These are phyloP conservation scores for Nasturtium officinale DNA, from an alignment of 345 rosid genomes.

Conservation along the genomic window DNA sequence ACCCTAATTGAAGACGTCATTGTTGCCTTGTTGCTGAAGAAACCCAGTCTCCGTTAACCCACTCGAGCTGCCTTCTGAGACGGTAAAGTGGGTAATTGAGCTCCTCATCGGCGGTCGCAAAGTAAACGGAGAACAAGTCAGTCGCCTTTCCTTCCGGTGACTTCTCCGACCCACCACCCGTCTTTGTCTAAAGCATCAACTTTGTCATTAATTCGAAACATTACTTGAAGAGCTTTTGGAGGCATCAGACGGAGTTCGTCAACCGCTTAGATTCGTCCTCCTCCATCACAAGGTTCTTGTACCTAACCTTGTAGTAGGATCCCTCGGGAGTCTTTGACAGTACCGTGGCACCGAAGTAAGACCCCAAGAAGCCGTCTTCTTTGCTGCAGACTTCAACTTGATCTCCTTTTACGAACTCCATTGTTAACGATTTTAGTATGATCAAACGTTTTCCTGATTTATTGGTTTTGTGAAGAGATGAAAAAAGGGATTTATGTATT, in stretches of 20 bases:
- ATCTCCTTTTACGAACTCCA: slow-evolving; percentile 25
- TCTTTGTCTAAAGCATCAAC: slow-evolving; percentile 45
- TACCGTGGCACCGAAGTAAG: slow-evolving; percentile 33
- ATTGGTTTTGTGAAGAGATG: background rate
- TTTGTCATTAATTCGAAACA: background rate
- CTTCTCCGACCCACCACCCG: slow-evolving; percentile 48
- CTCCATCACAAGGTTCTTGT: slow-evolving; percentile 34
- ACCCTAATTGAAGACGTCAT: slow-evolving; percentile 16
- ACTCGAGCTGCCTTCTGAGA: slow-evolving; percentile 44
- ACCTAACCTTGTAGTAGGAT: slow-evolving; percentile 33
- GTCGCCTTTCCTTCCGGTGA: slow-evolving; percentile 18
- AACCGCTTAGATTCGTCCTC: slow-evolving; percentile 30
- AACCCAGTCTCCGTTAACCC: slow-evolving; percentile 42
- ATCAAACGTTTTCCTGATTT: background rate
- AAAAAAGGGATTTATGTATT: background rate
- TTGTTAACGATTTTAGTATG: background rate
- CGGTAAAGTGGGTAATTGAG: slow-evolving; percentile 18
- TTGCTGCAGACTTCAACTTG: slow-evolving; percentile 41
- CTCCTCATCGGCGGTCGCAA: slow-evolving; percentile 30
- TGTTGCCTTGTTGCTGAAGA: slow-evolving; percentile 10
- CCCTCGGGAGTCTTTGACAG: background rate
- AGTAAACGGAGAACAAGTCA: slow-evolving; percentile 28
- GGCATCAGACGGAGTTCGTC: slow-evolving; percentile 43
- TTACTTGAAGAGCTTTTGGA: slow-evolving; percentile 10
- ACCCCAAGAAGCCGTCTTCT: slow-evolving; percentile 44